Percentiles rank a stretch among this genome's conserved stretches.
These are phyloP conservation scores for Paecilomyces sp. DNA, from an alignment of 2,329 filamentous ascomycete species.

Conservation along the genomic window DNA sequence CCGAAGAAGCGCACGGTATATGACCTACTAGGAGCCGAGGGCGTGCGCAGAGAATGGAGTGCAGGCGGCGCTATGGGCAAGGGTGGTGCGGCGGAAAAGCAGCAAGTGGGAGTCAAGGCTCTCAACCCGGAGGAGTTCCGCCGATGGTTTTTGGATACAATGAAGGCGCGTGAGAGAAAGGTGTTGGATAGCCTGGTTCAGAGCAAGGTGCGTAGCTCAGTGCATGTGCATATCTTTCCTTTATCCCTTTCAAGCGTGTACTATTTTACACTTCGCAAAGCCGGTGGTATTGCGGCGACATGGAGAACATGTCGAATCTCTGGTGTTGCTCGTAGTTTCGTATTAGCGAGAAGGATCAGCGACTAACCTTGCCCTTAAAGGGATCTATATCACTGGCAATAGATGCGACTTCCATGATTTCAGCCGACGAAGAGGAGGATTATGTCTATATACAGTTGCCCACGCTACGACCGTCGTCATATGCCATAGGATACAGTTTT, in stretches of 20 bases:
- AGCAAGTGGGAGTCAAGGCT: constrained; percentile 29
- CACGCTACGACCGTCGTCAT: constrained; percentile 15
- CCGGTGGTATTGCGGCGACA: not conserved
- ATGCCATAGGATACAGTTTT: constrained; percentile 27
- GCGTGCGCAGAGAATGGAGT: constrained; percentile 32
- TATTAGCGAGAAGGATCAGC: not conserved
- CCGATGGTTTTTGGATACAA: constrained; percentile 31
- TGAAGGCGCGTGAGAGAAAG: constrained; percentile 33
- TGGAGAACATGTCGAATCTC: not conserved
- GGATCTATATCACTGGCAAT: constrained; percentile 25
- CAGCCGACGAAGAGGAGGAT: constrained; percentile 19
- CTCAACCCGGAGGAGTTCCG: constrained; percentile 34
- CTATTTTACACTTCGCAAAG: not conserved
- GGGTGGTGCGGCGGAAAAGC: constrained; percentile 20
- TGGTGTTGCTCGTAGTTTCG: not conserved
- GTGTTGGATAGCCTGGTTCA: constrained; percentile 29
- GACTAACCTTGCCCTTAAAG: constrained; percentile 9
- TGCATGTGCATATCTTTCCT: not conserved
- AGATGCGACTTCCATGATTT: constrained; percentile 27
- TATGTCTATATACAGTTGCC: constrained; percentile 23
- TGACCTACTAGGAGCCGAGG: constrained; percentile 35
- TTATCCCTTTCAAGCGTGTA: not conserved
- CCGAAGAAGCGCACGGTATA: constrained; percentile 36
- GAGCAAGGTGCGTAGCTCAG: constrained; percentile 24
- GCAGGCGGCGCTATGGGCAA: constrained; percentile 23